Conservation (phyloP, 208 protist species). For the Trypanosoma boissoni region DNA sequence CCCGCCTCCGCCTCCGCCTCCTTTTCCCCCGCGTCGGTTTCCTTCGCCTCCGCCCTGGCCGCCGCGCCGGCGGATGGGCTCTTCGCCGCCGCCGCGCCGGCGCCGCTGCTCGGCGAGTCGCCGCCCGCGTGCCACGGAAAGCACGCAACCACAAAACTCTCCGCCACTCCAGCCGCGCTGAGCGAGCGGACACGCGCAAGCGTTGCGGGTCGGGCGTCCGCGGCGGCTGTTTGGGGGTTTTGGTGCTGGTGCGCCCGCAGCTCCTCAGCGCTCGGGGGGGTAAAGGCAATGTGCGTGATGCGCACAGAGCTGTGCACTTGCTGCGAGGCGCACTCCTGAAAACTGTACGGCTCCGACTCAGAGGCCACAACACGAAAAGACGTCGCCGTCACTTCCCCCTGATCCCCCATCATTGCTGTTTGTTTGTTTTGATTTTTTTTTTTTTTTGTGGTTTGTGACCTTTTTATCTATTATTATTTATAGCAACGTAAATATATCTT, state of each 20-base stretch:
- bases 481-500: neutral
- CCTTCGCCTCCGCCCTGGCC: neutral
- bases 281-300: conserved; percentile 75
- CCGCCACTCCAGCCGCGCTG: conserved; percentile 33
- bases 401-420: conserved; percentile 23
- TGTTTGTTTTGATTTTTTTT: neutral
- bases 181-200: conserved; percentile 50
- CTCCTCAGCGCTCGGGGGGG: conserved; percentile 51
- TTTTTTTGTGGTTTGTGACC: neutral
- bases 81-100: no score
- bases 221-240: neutral
- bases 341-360: conserved; percentile 61
- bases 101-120: no score
- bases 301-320: conserved; percentile 57
- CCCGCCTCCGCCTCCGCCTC: conserved; percentile 16
- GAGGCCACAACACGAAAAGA: conserved; percentile 58
- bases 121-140: conserved; percentile 12
- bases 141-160: conserved; percentile 49
- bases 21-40: conserved; percentile 11
- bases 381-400: conserved; percentile 41
- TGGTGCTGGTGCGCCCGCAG: conserved; percentile 29
- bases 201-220: conserved; percentile 27
- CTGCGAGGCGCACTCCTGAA: conserved; percentile 41
- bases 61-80: neutral
- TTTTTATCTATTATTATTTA: neutral